phyloP scores from a whole-genome alignment of 2,329 filamentous ascomycete species.

The Kalaharituber pfeilii region DNA sequence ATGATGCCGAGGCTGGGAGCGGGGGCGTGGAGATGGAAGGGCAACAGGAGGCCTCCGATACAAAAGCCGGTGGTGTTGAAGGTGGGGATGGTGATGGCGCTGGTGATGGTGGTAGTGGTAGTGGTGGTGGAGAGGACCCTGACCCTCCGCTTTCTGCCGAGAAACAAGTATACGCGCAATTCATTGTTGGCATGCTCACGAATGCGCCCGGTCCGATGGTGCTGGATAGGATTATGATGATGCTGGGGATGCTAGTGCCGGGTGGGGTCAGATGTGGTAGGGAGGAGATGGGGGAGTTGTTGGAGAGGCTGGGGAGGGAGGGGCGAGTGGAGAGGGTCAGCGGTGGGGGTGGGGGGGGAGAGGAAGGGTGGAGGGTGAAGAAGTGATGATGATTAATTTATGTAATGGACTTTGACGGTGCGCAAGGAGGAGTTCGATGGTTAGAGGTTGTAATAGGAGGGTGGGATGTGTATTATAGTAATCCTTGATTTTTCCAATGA shows the following conservation, averaged over 20 bases:
- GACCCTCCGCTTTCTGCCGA: slow-evolving; percentile 35
- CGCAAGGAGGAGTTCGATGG: too few relatives aligned
- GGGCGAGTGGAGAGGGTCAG: slow-evolving; percentile 42
- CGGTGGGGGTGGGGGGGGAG: slow-evolving; percentile 9
- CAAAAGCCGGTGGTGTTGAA: not conserved
- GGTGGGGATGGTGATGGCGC: slow-evolving; percentile 2
- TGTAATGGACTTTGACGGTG: too few relatives aligned
- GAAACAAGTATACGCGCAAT: slow-evolving; percentile 63
- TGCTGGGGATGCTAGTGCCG: slow-evolving; percentile 81
- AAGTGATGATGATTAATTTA: not conserved
- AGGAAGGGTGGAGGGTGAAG: slow-evolving; percentile 7
- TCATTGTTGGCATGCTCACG: slow-evolving; percentile 87
- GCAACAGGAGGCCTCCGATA: not conserved
- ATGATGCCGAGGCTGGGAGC: not conserved
- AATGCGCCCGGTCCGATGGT: slow-evolving; percentile 72
- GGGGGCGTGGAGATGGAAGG: not conserved
- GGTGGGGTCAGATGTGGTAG: slow-evolving; percentile 80
- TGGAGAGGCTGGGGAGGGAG: slow-evolving; percentile 50
- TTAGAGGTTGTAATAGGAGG: not conserved
- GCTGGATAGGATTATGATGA: slow-evolving; percentile 66
- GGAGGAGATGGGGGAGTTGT: slow-evolving; percentile 53
- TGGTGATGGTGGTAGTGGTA: too few relatives aligned
- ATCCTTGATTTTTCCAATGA: too few relatives aligned
- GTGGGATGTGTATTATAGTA: too few relatives aligned
- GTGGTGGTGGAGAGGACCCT: too few relatives aligned